phyloP scores from a whole-genome alignment of 2,329 filamentous ascomycete species.

The Colletotrichum sp. region DNA sequence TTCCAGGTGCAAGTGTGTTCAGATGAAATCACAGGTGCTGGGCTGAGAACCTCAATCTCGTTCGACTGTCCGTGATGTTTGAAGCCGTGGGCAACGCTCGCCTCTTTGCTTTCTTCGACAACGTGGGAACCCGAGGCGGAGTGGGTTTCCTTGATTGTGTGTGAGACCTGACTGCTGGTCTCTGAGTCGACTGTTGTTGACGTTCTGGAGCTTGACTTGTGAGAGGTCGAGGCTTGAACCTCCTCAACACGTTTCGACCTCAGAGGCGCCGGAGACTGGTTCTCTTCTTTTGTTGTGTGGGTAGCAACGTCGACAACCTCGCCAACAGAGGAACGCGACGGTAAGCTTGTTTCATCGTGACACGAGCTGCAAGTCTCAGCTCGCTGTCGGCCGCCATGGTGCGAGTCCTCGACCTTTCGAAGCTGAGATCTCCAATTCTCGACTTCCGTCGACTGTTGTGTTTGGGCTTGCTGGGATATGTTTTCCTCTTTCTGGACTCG shows the following conservation, averaged over 20 bases:
- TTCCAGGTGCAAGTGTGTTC: constrained; percentile 49
- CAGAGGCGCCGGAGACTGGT: background rate
- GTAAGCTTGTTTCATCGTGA: background rate
- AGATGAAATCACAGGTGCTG: constrained; percentile 38
- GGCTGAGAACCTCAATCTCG: constrained; percentile 31
- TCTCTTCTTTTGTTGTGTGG: background rate
- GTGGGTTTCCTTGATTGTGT: background rate
- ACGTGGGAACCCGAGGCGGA: background rate
- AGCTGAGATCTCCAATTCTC: constrained; percentile 12
- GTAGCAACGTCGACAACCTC: background rate
- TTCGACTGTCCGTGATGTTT: background rate
- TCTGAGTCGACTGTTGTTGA: background rate
- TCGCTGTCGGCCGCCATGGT: background rate
- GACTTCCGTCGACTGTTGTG: background rate
- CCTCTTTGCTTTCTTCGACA: background rate
- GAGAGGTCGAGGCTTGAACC: background rate
- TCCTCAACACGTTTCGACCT: background rate
- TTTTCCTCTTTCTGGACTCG: constrained; percentile 16
- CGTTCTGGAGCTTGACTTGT: background rate
- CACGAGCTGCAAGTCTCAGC: background rate
- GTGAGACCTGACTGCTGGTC: background rate
- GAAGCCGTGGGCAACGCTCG: background rate
- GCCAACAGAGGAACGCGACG: background rate
- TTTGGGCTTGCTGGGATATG: background rate
- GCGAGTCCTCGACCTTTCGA: background rate